Percentiles rank a stretch among this genome's conserved stretches.
These are phyloP conservation scores for Scedosporium apiospermum DNA, from an alignment of 2,329 filamentous ascomycete species.

Conservation along the genomic window DNA sequence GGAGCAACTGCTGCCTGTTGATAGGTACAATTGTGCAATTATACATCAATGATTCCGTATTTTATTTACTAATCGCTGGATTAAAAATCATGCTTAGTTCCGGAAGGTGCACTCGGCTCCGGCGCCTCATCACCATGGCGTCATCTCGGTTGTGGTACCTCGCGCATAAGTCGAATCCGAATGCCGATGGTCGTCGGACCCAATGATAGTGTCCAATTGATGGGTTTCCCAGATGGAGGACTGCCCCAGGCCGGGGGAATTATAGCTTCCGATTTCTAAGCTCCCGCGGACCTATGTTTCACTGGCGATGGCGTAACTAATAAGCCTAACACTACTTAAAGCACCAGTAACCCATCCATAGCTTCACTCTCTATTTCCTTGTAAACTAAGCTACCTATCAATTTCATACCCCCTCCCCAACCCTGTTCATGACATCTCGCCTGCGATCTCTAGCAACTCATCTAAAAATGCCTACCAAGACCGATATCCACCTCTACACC, in stretches of 20 bases:
- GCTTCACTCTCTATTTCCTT: no score
- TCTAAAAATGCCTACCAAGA: conserved; percentile 32
- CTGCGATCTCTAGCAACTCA: conserved; percentile 8
- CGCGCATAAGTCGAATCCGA: no score
- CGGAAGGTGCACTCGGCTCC: background rate
- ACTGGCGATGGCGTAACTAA: background rate
- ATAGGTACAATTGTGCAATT: no score
- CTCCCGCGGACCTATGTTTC: background rate
- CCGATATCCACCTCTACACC: conserved; percentile 75
- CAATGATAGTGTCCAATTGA: no score
- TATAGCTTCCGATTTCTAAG: background rate
- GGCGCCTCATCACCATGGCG: no score
- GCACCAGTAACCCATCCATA: no score
- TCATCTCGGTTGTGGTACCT: no score
- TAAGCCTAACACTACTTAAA: background rate
- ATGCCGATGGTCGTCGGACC: no score
- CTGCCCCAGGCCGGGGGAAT: background rate
- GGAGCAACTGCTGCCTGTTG: no score
- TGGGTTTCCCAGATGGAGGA: no score
- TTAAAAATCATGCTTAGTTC: background rate
- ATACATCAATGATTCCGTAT: background rate
- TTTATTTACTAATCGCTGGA: background rate
- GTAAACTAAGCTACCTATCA: no score
- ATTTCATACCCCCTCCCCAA: background rate
- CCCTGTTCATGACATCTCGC: background rate